phyloP scores from a whole-genome alignment of 208 protist species.

The Balamuthia mandrillaris region DNA sequence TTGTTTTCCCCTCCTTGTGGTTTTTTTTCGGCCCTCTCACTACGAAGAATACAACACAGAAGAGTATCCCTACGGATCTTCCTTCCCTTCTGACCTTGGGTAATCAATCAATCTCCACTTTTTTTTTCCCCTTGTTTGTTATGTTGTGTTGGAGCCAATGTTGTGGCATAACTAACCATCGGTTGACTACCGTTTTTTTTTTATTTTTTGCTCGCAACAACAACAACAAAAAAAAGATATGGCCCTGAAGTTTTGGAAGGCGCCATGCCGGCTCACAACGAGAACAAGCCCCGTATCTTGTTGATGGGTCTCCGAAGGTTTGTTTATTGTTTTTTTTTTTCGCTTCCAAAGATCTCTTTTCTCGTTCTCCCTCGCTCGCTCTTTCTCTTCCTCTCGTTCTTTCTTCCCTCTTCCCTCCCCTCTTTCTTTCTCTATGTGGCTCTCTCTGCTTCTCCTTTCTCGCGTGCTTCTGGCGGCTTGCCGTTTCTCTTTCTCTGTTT shows the following conservation, averaged over 20 bases:
- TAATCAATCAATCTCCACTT: too few relatives aligned
- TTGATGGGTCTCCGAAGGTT: constrained; percentile 76
- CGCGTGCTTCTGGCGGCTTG: background rate
- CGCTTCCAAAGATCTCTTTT: background rate
- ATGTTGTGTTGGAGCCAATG: background rate
- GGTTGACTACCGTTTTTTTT: background rate
- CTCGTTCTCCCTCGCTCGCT: background rate
- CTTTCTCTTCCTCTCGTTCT: too few relatives aligned
- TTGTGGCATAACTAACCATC: background rate
- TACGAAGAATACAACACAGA: too few relatives aligned
- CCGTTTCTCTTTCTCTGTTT: background rate
- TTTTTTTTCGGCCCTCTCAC: too few relatives aligned
- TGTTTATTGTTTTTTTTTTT: constrained; percentile 38
- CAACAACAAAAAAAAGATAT: background rate
- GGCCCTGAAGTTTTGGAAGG: background rate
- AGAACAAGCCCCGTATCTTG: constrained; percentile 74
- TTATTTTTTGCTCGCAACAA: background rate
- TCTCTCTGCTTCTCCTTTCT: background rate
- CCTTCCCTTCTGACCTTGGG: too few relatives aligned
- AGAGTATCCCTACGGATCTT: too few relatives aligned
- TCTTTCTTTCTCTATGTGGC: background rate
- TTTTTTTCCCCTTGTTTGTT: background rate
- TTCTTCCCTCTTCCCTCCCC: too few relatives aligned
- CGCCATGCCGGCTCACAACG: constrained; percentile 20
- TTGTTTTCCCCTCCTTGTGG: too few relatives aligned